Evolutionary conservation across 108 stramenopile species (phyloP).

Genomic region (Poteriospumella lacustris): DNA sequence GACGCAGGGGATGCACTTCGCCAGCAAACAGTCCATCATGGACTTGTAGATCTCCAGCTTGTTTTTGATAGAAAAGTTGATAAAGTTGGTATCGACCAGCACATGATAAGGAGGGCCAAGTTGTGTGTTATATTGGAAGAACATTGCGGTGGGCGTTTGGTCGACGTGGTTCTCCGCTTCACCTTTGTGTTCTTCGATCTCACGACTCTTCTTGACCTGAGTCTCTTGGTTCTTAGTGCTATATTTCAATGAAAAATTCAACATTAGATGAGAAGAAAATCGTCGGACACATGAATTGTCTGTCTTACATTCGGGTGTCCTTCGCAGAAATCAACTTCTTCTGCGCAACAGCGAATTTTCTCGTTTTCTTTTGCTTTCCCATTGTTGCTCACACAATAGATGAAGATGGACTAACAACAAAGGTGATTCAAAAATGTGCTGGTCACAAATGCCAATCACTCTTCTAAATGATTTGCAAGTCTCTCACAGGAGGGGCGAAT

Average conservation of each 20-base stretch:
- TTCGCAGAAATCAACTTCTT: conserved; percentile 83
- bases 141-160: conserved; percentile 78
- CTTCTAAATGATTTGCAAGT: too few species aligned
- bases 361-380: conserved; percentile 84
- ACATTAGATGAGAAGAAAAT: not conserved
- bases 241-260: not conserved
- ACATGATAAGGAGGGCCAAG: conserved; percentile 97
- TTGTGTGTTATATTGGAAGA: conserved; percentile 93
- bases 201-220: conserved; percentile 44
- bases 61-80: conserved; percentile 94
- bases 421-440: too few species aligned
- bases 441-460: too few species aligned
- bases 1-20: conserved; percentile 93
- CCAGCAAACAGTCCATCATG: conserved; percentile 99
- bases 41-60: conserved; percentile 93
- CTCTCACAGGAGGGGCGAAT: too few species aligned
- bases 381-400: conserved; percentile 39
- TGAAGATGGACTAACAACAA: not conserved
- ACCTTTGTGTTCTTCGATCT: conserved; percentile 35
- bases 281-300: conserved; percentile 27
- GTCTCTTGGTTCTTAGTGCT: conserved; percentile 51
- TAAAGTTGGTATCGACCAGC: conserved; percentile 97
- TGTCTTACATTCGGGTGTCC: conserved; percentile 74
- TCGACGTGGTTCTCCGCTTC: conserved; percentile 71
- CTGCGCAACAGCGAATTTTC: conserved; percentile 82